Evolutionary conservation across 305 asterid species (phyloP).

Genomic region (Petunia hybrid): DNA sequence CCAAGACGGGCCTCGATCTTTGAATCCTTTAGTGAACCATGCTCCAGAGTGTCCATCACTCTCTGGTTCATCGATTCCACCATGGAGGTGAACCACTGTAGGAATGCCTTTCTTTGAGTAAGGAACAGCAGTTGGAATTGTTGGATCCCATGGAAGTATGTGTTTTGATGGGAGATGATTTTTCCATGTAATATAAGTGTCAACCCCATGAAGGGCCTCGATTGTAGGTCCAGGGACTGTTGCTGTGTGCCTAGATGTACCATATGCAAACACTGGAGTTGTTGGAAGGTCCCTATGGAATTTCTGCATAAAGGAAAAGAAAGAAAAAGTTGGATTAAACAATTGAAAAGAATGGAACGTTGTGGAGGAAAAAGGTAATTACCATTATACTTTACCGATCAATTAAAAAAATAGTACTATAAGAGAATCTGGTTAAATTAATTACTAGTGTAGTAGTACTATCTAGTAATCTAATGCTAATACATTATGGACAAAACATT

Average conservation of each 20-base stretch:
- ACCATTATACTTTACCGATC: too few relatives aligned
- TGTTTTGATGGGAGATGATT: constrained; percentile 84
- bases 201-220: constrained; percentile 72
- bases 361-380: neutral
- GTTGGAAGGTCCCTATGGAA: constrained; percentile 79
- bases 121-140: constrained; percentile 80
- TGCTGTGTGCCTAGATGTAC: constrained; percentile 57
- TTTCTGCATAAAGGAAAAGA: constrained; percentile 55
- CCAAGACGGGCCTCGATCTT: constrained; percentile 72
- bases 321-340: neutral
- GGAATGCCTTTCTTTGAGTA: constrained; percentile 61
- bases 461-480: neutral
- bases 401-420: too few relatives aligned
- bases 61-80: constrained; percentile 70
- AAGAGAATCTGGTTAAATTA: neutral
- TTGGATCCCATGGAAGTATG: constrained; percentile 90
- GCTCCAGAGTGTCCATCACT: constrained; percentile 74
- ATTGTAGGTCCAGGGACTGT: constrained; percentile 91
- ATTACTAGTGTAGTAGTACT: neutral
- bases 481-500: neutral
- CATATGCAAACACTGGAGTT: constrained; percentile 76
- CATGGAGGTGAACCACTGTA: constrained; percentile 93
- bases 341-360: neutral
- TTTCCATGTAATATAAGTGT: constrained; percentile 58
- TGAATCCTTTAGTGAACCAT: constrained; percentile 76